A percentile compares a stretch with the other conserved stretches of the same genome.
Conservation (phyloP, 805 yeast species). For the Pichia deserticola region DNA sequence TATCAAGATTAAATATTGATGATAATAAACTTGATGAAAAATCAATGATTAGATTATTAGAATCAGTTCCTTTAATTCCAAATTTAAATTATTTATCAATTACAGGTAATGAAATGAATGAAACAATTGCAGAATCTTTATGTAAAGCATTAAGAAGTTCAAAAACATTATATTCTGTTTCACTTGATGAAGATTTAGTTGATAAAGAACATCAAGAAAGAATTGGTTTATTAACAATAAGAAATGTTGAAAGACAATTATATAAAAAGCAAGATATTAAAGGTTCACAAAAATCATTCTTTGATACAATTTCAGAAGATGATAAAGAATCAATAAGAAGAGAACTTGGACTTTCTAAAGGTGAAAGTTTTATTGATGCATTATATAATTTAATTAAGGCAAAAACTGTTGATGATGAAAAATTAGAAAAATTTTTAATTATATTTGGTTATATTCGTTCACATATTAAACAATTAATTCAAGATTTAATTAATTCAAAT, state of each 20-base stretch:
- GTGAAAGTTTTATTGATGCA: slow-evolving; percentile 17
- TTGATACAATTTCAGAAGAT: slow-evolving; percentile 12
- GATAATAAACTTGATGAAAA: slow-evolving; percentile 51
- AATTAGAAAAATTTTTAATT: slow-evolving; percentile 26
- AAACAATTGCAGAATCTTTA: slow-evolving; percentile 55
- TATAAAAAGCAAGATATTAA: slow-evolving; percentile 6
- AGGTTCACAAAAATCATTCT: slow-evolving; percentile 6
- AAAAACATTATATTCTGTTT: slow-evolving; percentile 56
- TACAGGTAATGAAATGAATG: slow-evolving; percentile 53
- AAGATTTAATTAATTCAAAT: slow-evolving; percentile 52
- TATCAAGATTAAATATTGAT: slow-evolving; percentile 67
- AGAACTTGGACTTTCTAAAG: slow-evolving; percentile 7
- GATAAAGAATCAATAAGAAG: slow-evolving; percentile 4
- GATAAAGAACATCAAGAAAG: slow-evolving; percentile 60
- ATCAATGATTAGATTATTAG: slow-evolving; percentile 53
- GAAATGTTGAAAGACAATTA: slow-evolving; percentile 63
- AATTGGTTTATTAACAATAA: slow-evolving; percentile 73
- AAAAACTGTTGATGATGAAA: slow-evolving; percentile 12
- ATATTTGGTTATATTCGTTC: slow-evolving; percentile 34
- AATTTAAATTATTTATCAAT: slow-evolving; percentile 63
- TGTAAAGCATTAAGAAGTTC: slow-evolving; percentile 65
- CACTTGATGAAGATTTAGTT: slow-evolving; percentile 54
- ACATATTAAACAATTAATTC: slow-evolving; percentile 42
- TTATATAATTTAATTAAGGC: slow-evolving; percentile 17
- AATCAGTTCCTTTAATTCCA: slow-evolving; percentile 61